Conservation (phyloP, 2,329 filamentous ascomycete species). For the Dissoconium aciculare region DNA sequence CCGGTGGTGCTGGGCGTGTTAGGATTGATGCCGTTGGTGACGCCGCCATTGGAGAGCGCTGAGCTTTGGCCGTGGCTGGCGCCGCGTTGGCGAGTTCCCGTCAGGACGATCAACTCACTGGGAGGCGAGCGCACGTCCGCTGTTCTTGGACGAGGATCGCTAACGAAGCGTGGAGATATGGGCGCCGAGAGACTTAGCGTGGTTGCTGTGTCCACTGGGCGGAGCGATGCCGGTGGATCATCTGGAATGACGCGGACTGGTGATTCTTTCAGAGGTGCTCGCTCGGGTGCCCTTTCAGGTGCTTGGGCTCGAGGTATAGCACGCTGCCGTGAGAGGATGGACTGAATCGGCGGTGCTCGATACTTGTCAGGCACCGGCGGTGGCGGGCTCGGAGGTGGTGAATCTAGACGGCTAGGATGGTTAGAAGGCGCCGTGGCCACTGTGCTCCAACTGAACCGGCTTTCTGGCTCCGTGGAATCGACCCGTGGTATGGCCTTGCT, state of each 20-base stretch:
- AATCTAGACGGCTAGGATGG: constrained; percentile 22
- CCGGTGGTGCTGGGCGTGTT: constrained; percentile 5
- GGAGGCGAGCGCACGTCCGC: neutral
- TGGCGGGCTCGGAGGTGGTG: constrained; percentile 29
- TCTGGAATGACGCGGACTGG: no score
- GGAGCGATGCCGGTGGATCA: no score
- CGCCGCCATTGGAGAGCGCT: constrained; percentile 2
- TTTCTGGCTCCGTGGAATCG: constrained; percentile 11
- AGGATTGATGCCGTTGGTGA: no score
- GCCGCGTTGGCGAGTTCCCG: neutral
- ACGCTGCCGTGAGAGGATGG: constrained; percentile 21
- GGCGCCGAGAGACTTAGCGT: constrained; percentile 12
- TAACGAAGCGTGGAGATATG: no score
- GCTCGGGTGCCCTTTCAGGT: neutral
- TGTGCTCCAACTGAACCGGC: constrained; percentile 31
- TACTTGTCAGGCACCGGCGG: constrained; percentile 23
- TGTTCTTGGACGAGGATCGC: no score
- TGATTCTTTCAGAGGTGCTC: no score
- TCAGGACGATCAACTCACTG: neutral
- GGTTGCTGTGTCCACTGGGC: constrained; percentile 16
- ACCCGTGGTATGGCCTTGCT: constrained; percentile 12
- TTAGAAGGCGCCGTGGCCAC: constrained; percentile 26
- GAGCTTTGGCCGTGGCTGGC: neutral
- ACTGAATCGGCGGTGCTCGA: constrained; percentile 16
- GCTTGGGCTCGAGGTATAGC: constrained; percentile 18